A percentile compares a stretch with the other conserved stretches of the same genome.
These are phyloP conservation scores for Ganoderma leucocontextum DNA, from an alignment of 1,284 basidiomycete species.

Conservation along the genomic window DNA sequence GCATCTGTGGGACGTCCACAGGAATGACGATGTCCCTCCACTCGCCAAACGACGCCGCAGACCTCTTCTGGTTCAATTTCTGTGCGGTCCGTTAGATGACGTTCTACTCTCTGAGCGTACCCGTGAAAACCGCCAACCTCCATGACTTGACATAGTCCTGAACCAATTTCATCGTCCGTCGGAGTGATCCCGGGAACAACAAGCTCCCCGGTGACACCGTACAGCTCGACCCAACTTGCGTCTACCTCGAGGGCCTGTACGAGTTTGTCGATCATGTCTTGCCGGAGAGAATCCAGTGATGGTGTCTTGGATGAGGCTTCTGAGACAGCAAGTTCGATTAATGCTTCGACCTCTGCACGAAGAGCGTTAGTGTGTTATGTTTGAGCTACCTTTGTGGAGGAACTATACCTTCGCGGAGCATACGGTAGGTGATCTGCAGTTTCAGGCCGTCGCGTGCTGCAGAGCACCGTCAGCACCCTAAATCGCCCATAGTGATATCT, in stretches of 20 bases:
- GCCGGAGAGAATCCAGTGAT: constrained; percentile 42
- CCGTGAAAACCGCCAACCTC: constrained; percentile 37
- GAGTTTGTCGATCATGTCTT: constrained; percentile 54
- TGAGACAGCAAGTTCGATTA: constrained; percentile 62
- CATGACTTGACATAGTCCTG: constrained; percentile 44
- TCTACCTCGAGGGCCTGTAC: constrained; percentile 69
- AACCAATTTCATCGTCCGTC: constrained; percentile 47
- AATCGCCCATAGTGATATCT: not conserved
- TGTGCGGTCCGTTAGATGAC: constrained; percentile 32
- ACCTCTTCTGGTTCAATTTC: constrained; percentile 52
- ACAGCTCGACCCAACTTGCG: constrained; percentile 71
- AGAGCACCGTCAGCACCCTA: not conserved
- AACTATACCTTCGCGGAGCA: constrained; percentile 73
- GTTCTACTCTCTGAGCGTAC: not conserved
- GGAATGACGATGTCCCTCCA: constrained; percentile 83
- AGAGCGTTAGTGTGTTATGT: not conserved
- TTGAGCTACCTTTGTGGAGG: constrained; percentile 2
- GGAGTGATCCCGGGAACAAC: constrained; percentile 55
- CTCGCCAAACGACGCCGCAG: constrained; percentile 41
- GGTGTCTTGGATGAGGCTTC: constrained; percentile 47
- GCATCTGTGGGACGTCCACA: constrained; percentile 83
- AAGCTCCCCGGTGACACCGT: constrained; percentile 73
- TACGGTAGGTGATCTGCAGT: constrained; percentile 73
- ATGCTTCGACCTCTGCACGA: constrained; percentile 63
- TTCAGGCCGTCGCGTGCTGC: constrained; percentile 69